Evolutionary conservation across 2,329 filamentous ascomycete genomes (phyloP).

Genomic region (Graphium sp.): DNA sequence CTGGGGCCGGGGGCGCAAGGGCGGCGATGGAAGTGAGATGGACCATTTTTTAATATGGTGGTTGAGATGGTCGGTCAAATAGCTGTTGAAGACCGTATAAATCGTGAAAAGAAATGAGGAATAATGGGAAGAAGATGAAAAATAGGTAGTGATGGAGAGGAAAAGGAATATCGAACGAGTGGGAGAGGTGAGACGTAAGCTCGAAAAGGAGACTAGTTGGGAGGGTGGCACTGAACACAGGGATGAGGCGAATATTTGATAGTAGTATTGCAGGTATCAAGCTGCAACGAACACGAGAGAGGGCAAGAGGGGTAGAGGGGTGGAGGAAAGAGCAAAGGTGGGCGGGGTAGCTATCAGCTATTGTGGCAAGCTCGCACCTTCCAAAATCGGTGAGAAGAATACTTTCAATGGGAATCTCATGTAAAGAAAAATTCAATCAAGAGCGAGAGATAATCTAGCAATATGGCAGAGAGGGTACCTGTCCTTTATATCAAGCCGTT

Average conservation of each 20-base stretch:
- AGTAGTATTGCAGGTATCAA: too few species aligned
- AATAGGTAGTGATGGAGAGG: background rate
- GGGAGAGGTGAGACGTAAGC: background rate
- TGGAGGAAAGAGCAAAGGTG: background rate
- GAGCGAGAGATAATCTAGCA: too few species aligned
- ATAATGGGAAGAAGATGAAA: background rate
- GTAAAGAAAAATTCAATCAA: too few species aligned
- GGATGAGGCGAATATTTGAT: background rate
- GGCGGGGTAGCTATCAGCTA: too few species aligned
- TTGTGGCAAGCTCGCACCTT: too few species aligned
- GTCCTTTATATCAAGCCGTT: too few species aligned
- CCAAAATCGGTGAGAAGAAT: too few species aligned
- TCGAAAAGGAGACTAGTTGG: background rate
- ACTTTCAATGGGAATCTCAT: too few species aligned
- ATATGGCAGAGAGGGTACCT: too few species aligned
- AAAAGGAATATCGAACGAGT: background rate
- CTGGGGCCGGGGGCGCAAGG: slow-evolving; percentile 1
- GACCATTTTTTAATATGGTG: slow-evolving; percentile 21
- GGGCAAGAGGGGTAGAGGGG: background rate
- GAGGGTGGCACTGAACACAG: background rate
- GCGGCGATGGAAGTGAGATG: slow-evolving; percentile 27
- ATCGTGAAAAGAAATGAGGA: background rate
- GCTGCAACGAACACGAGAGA: background rate
- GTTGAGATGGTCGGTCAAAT: background rate
- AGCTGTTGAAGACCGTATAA: background rate